These are phyloP conservation scores for Colletotrichum sidae DNA, from an alignment of 2,329 filamentous ascomycete genomes.

Conservation along the genomic window DNA sequence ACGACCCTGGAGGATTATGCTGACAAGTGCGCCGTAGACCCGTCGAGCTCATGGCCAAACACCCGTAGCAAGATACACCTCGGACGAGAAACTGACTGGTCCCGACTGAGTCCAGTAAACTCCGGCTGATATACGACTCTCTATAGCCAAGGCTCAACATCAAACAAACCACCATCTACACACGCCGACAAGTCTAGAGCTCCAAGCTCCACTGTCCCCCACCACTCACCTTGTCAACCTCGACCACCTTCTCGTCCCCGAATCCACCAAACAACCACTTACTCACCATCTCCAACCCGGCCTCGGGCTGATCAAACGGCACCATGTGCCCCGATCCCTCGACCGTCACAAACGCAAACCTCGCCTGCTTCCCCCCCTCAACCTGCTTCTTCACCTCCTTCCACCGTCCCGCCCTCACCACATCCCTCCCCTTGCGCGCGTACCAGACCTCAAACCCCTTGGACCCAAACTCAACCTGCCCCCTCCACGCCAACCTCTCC, in stretches of 20 bases:
- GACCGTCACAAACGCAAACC: conserved; percentile 43
- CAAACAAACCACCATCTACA: not conserved
- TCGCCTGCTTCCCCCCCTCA: conserved; percentile 3
- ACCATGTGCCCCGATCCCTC: conserved; percentile 56
- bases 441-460: conserved; percentile 41
- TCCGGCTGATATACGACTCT: no score
- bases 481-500: conserved; percentile 55
- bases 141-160: not conserved
- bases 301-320: conserved; percentile 38
- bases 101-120: no score
- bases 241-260: conserved; percentile 2
- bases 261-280: conserved; percentile 36
- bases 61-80: no score
- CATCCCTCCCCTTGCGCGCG: conserved; percentile 22
- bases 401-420: conserved; percentile 16
- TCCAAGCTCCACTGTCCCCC: conserved; percentile 18
- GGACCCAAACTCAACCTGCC: conserved; percentile 54
- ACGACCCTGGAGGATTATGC: no score
- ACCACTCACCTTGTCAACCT: not conserved
- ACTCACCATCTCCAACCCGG: conserved; percentile 35
- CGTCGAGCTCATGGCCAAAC: no score
- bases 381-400: conserved; percentile 27
- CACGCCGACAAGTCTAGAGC: not conserved
- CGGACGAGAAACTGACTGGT: no score
- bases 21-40: no score